Evolutionary conservation across 768 basidiomycete species (phyloP), one percentile per base, ranked within the genome.

Genomic region (Cystobasidium tubakii): DNA sequence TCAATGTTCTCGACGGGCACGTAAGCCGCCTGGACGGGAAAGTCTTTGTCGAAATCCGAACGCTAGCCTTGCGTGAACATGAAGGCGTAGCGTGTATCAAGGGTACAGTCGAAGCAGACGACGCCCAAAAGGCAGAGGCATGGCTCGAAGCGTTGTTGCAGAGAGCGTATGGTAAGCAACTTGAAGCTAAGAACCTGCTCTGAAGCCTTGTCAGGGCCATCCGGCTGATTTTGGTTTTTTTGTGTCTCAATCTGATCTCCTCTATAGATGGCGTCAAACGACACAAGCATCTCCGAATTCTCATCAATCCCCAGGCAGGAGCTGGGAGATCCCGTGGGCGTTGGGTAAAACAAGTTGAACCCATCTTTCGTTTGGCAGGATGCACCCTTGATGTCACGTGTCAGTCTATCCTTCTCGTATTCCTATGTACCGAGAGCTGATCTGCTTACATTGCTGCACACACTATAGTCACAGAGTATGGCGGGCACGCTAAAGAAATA

Each of bases 261-360:
- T 36, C 63, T 13, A 43, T 54, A 67, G 66, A 25, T 80, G 83
- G 63, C n/a, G 21, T 42, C 23, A 21, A 70, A 23, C 76, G 73
- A 3, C 0, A 23, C 0, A 84, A 88, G 57, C 82, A 83, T 23
- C 79, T 94, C 34, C 86, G 87, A 75, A 84, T 92, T 9, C 79
- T 94, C 53, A 84, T 94, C 44, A 94, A 93, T 80, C 92, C 92
- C 10, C 81, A 84, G 70, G 87, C 91, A 64, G 92, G 92, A n/a
- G 84, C 92, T 90, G 87, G 89, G 69, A 88, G 87, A 79, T 88
- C 85, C 0, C 81, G 80, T 19, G 74, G 83, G 0, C 82, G 87
- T 0, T 92, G 86, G 70, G 78, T 81, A 1, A 85, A 84, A 67
- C 84, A 83, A 25, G 85, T 92, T 0, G 86, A 88, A 76, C 92